Conservation (phyloP, 2,329 filamentous ascomycete species). For the Botrytis deweyae region DNA sequence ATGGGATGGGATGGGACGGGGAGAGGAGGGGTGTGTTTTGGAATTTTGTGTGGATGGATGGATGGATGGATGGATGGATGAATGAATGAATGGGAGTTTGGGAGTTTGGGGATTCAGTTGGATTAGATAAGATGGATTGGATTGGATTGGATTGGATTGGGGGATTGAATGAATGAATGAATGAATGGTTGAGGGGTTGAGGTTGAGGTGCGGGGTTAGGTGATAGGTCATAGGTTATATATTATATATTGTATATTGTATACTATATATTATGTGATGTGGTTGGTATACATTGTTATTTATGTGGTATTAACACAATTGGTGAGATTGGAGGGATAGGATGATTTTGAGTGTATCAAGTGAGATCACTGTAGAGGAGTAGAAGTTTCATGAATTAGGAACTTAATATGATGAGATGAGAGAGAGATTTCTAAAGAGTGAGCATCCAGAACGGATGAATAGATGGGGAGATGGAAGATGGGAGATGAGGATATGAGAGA, state of each 20-base stretch:
- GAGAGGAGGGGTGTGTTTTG: background rate
- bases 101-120: background rate
- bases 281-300: background rate
- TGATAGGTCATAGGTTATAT: background rate
- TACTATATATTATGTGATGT: background rate
- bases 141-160: background rate
- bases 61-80: too few relatives aligned
- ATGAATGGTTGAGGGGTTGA: background rate
- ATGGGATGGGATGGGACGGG: background rate
- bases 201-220: conserved; percentile 1
- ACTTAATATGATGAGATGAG: background rate
- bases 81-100: background rate
- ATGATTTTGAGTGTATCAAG: background rate
- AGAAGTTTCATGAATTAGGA: too few relatives aligned
- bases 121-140: background rate
- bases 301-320: background rate
- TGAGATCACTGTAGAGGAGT: background rate
- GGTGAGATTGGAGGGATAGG: background rate
- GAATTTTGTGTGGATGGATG: background rate
- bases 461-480: background rate
- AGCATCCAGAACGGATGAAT: background rate
- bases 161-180: background rate
- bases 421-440: background rate
- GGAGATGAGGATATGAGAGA: background rate
- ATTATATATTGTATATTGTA: background rate